Evolutionary conservation across 495 filamentous ascomycete genomes (phyloP).

Genomic region (Xylaria flabelliformis): DNA sequence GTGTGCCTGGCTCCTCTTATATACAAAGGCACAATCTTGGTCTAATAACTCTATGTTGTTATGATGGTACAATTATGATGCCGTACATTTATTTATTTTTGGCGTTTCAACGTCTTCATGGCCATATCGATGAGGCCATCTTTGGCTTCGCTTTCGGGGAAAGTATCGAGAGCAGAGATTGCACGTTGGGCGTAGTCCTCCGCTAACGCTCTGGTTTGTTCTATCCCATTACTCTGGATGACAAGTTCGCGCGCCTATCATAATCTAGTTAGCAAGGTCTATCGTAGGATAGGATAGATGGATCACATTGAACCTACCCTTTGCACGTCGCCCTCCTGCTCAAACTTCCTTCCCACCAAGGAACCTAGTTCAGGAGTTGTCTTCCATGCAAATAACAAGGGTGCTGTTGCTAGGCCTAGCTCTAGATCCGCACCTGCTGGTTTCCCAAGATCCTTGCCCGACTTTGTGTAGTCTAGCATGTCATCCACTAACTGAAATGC

Average conservation of each 20-base stretch:
- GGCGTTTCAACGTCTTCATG: conserved; percentile 84
- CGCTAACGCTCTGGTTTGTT: conserved; percentile 86
- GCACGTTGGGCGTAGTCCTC: conserved; percentile 90
- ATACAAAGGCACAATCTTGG: conserved; percentile 24
- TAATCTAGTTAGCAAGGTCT: conserved; percentile 13
- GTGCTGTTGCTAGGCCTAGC: conserved; percentile 93
- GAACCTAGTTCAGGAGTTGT: conserved; percentile 81
- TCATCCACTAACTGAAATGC: conserved; percentile 99
- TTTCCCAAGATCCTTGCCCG: conserved; percentile 84
- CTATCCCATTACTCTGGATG: conserved; percentile 79
- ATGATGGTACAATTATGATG: conserved; percentile 20
- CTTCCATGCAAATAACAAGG: conserved; percentile 95
- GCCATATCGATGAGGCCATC: conserved; percentile 91
- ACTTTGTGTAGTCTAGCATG: conserved; percentile 95
- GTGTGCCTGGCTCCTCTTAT: conserved; percentile 20
- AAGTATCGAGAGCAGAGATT: conserved; percentile 76
- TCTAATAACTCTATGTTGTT: conserved; percentile 27
- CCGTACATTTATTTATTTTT: conserved; percentile 64
- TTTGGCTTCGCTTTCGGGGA: conserved; percentile 93
- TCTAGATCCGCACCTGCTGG: conserved; percentile 94
- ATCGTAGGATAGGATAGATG: background rate
- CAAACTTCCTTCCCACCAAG: conserved; percentile 91
- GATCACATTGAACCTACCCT: conserved; percentile 62
- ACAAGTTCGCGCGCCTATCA: conserved; percentile 84
- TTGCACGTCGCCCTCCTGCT: conserved; percentile 79